These are phyloP conservation scores for Colletotrichum agaves DNA, from an alignment of 2,329 filamentous ascomycete genomes.

Conservation along the genomic window DNA sequence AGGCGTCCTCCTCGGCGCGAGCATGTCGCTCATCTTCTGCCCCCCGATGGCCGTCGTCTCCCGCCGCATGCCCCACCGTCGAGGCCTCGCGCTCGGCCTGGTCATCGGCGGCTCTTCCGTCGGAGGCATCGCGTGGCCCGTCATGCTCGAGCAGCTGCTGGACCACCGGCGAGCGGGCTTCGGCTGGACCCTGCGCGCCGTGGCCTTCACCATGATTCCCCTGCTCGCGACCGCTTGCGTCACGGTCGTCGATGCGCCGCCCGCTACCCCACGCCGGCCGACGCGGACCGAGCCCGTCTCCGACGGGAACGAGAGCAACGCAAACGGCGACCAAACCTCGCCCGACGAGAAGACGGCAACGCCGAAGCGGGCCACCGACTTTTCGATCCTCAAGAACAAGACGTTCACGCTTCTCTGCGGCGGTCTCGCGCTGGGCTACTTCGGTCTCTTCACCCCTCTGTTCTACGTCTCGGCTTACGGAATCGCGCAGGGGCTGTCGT, in stretches of 20 bases:
- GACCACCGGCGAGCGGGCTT: slow-evolving; percentile 9
- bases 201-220: slow-evolving; percentile 18
- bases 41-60: slow-evolving; percentile 49
- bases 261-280: background rate
- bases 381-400: slow-evolving; percentile 38
- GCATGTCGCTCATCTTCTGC: slow-evolving; percentile 53
- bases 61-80: slow-evolving; percentile 45
- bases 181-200: slow-evolving; percentile 20
- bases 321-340: background rate
- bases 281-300: background rate
- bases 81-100: slow-evolving; percentile 47
- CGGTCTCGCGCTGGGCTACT: slow-evolving; percentile 39
- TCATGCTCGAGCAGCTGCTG: slow-evolving; percentile 27
- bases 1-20: slow-evolving; percentile 57
- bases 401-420: slow-evolving; percentile 17
- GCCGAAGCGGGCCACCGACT: slow-evolving; percentile 7
- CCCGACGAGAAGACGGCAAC: background rate
- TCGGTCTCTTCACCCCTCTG: slow-evolving; percentile 60
- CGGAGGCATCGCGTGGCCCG: slow-evolving; percentile 39
- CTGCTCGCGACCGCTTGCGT: background rate
- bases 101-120: slow-evolving; percentile 45
- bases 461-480: slow-evolving; percentile 68
- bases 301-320: slow-evolving; percentile 6
- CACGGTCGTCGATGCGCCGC: slow-evolving; percentile 39
- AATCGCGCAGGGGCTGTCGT: slow-evolving; percentile 56